phyloP scores from a whole-genome alignment of 805 yeast species.

The Candida germanica region DNA sequence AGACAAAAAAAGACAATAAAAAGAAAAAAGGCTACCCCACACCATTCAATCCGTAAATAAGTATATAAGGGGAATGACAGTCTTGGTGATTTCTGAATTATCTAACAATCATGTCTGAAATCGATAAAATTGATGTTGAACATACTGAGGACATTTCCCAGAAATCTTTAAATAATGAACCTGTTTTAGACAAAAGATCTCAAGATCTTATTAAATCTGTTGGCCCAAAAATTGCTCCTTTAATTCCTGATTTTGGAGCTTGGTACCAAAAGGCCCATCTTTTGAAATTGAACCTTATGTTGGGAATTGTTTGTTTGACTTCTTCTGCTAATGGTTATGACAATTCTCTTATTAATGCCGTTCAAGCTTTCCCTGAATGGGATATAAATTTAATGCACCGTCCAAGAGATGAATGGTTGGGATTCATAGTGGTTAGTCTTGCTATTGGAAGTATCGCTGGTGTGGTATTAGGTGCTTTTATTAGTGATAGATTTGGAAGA shows the following conservation, averaged over 20 bases:
- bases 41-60: too few species aligned
- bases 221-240: background rate
- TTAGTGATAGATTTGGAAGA: constrained; percentile 40
- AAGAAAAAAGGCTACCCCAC: too few species aligned
- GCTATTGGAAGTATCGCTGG: constrained; percentile 43
- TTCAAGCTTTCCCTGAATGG: constrained; percentile 46
- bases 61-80: too few species aligned
- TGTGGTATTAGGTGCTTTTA: constrained; percentile 23
- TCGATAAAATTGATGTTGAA: too few species aligned
- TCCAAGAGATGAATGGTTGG: constrained; percentile 29
- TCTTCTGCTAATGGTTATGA: constrained; percentile 49
- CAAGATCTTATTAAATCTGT: background rate
- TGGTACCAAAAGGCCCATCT: constrained; percentile 39
- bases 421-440: constrained; percentile 39
- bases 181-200: background rate
- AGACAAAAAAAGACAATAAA: too few species aligned
- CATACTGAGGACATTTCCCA: background rate
- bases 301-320: constrained; percentile 41
- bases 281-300: constrained; percentile 29
- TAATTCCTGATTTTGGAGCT: constrained; percentile 8
- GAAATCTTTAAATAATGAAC: background rate
- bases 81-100: too few species aligned
- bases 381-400: constrained; percentile 29
- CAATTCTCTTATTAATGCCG: constrained; percentile 48
- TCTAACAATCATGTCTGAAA: too few species aligned